Evolutionary conservation across 257 asterid genomes (phyloP), one percentile per base, ranked within the genome.

Genomic region (Petunia secreta): DNA sequence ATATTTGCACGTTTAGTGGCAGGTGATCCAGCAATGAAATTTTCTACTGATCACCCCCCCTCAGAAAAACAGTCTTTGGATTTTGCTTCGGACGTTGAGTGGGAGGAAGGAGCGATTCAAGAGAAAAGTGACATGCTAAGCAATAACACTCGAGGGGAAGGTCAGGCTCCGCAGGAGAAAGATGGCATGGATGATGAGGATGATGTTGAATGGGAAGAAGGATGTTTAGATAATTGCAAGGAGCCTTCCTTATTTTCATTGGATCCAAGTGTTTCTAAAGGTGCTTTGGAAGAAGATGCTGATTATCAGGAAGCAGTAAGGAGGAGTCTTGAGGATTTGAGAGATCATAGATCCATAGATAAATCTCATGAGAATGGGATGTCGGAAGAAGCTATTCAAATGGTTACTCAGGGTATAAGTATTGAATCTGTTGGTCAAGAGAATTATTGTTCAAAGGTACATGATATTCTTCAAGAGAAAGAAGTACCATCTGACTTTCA

Each of bases 161-260:
- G 80, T 63, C 83, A 75, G 40, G 78, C 83, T 44, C 54, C 79
- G 59, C 78, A 40, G 68, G 81, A 62, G 16, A 89, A 82, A 60
- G 94, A 77, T 46, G 85, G 75, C 64, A 36, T 82, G 82, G 75
- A 77, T 82, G 92, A 86, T 77, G 94, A 88, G 82, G 88, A 67
- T 69, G 97, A 89, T 79, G 82, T 90, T 75, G 97, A 90, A 84
- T 90, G 99, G 98, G 98, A 95, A 91, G 97, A 95, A 52, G 98
- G 92, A 79, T 81, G 79, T 82, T 81, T 71, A 83, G 91, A 82
- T 60, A 81, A 80, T 83, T 87, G 62, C 53, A 74, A 88, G 85
- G 85, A 86, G 82, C 75, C 85, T 54, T 82, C 82, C n/a, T 55
- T 87, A 13, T 63, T 44, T 84, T 84, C 83, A 11, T 82, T 79